phyloP scores from a whole-genome alignment of 345 rosid species.

The Aquilaria sinensis region DNA sequence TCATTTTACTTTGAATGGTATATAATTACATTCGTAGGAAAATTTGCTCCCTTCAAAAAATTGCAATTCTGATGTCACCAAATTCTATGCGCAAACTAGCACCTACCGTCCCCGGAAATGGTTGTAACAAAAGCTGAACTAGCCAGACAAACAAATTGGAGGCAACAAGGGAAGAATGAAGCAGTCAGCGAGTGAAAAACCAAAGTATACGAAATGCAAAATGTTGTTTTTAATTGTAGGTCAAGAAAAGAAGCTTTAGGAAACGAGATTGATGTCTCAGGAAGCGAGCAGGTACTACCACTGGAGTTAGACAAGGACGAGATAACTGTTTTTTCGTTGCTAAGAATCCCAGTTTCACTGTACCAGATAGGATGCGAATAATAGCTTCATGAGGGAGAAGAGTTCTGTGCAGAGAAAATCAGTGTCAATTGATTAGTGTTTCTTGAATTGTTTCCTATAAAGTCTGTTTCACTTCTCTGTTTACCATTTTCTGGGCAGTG shows the following conservation, averaged over 20 bases:
- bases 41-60: conserved; percentile 78
- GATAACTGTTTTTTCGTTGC: conserved; percentile 85
- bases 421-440: conserved; percentile 20
- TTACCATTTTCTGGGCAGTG: conserved; percentile 43
- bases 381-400: conserved; percentile 87
- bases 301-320: conserved; percentile 70
- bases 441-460: neutral
- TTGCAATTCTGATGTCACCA: conserved; percentile 47
- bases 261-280: conserved; percentile 44
- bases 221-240: conserved; percentile 70
- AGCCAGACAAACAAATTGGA: conserved; percentile 71
- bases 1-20: conserved; percentile 89
- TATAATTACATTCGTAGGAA: conserved; percentile 82
- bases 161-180: conserved; percentile 74
- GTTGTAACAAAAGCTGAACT: conserved; percentile 86
- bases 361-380: conserved; percentile 51
- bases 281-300: conserved; percentile 60
- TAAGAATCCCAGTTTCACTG: conserved; percentile 62
- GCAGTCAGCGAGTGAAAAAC: conserved; percentile 77
- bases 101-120: conserved; percentile 85
- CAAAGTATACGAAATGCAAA: conserved; percentile 64
- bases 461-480: neutral
- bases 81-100: conserved; percentile 61
- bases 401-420: conserved; percentile 40
- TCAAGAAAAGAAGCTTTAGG: conserved; percentile 43